Percentiles rank a stretch among this genome's conserved stretches.
These are phyloP conservation scores for Russula sp. DNA, from an alignment of 768 basidiomycete species.

Conservation along the genomic window DNA sequence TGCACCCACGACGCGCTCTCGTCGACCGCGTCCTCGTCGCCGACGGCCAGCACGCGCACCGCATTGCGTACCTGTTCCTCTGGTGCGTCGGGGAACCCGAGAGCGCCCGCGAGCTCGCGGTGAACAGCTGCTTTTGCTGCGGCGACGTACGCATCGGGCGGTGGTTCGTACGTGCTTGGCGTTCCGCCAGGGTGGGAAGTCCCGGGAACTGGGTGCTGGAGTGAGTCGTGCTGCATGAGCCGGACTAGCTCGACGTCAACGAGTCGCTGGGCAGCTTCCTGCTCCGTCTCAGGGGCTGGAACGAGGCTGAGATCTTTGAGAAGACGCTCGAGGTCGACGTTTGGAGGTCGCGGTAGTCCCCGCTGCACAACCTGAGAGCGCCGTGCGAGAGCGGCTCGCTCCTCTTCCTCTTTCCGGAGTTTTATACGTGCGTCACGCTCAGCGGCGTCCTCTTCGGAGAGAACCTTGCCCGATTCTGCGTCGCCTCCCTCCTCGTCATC, in stretches of 20 bases:
- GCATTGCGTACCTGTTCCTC: conserved; percentile 76
- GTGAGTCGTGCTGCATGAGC: conserved; percentile 82
- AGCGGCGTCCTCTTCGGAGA: conserved; percentile 83
- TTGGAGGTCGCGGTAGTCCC: conserved; percentile 78
- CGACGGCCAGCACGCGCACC: conserved; percentile 48
- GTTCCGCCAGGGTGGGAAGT: conserved; percentile 71
- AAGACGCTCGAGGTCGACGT: conserved; percentile 65
- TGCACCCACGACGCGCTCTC: conserved; percentile 67
- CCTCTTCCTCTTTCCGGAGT: conserved; percentile 66
- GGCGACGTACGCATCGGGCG: conserved; percentile 70
- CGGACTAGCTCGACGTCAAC: conserved; percentile 73
- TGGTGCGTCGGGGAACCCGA: conserved; percentile 82
- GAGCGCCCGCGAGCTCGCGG: conserved; percentile 66
- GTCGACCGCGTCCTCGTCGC: conserved; percentile 53
- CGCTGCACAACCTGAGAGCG: conserved; percentile 77
- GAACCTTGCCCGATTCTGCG: conserved; percentile 30
- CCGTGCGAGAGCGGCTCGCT: conserved; percentile 71
- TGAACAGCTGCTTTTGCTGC: conserved; percentile 69
- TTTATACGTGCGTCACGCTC: conserved; percentile 78
- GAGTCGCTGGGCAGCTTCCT: conserved; percentile 45
- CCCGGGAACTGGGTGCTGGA: conserved; percentile 84
- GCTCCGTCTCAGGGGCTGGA: conserved; percentile 34
- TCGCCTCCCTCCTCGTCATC: conserved; percentile 69
- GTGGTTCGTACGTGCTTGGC: conserved; percentile 60
- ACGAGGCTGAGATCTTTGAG: conserved; percentile 52